These are phyloP conservation scores for Exidia glandulosa DNA, from an alignment of 768 basidiomycete genomes.

Conservation along the genomic window DNA sequence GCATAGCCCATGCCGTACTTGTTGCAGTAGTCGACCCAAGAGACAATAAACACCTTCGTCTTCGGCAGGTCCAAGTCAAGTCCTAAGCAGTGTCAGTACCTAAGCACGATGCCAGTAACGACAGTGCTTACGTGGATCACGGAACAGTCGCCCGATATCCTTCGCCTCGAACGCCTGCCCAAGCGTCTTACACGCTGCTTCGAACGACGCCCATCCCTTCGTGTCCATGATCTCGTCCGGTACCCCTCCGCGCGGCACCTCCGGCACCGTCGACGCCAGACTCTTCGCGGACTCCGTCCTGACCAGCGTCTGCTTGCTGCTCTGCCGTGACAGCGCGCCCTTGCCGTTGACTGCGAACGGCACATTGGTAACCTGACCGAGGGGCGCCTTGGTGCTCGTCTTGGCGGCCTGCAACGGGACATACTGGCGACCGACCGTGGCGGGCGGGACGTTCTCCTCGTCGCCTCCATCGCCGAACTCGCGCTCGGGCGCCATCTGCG, in stretches of 20 bases:
- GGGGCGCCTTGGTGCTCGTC: background rate
- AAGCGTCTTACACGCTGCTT: conserved; percentile 45
- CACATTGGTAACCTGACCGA: background rate
- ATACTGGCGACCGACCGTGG: conserved; percentile 16
- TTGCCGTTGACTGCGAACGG: too few relatives aligned
- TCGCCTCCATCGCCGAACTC: conserved; percentile 24
- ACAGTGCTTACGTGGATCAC: conserved; percentile 41
- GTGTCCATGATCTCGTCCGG: background rate
- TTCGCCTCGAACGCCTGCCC: conserved; percentile 59
- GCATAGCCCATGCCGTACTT: conserved; percentile 99
- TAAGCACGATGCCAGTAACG: background rate
- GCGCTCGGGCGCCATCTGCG: conserved; percentile 63
- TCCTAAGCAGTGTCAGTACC: background rate
- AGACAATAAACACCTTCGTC: conserved; percentile 83
- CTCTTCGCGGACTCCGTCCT: too few relatives aligned
- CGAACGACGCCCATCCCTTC: conserved; percentile 15
- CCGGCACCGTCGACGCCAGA: too few relatives aligned
- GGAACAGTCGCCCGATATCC: conserved; percentile 51
- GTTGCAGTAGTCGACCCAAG: conserved; percentile 99
- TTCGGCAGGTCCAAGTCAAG: conserved; percentile 41
- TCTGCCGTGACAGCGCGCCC: too few relatives aligned
- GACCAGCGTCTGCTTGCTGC: too few relatives aligned
- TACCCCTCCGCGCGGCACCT: background rate
- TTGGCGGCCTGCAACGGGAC: background rate
- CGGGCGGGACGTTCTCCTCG: conserved; percentile 23